Evolutionary conservation across 345 rosid species (phyloP).

Genomic region (Eucalyptus curtisii): DNA sequence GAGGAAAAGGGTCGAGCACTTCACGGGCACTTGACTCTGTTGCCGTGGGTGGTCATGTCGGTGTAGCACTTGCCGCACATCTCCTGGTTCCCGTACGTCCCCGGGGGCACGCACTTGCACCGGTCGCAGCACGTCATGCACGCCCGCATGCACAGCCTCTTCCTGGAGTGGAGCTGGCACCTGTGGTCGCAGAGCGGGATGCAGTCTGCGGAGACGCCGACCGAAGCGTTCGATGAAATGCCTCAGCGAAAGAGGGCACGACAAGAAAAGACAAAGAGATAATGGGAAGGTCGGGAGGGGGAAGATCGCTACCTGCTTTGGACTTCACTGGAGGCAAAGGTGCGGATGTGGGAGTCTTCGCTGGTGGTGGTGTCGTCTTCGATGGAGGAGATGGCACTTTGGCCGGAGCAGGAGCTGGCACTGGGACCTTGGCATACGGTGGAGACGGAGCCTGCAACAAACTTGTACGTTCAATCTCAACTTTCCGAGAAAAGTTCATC

Average conservation of each 20-base stretch:
- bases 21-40: conserved; percentile 67
- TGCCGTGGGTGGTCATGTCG: conserved; percentile 59
- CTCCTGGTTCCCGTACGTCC: conserved; percentile 80
- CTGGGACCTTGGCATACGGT: background rate
- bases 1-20: background rate
- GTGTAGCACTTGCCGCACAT: conserved; percentile 85
- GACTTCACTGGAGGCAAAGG: conserved; percentile 38
- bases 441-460: background rate
- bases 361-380: conserved; percentile 1
- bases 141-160: conserved; percentile 55
- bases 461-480: background rate
- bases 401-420: background rate
- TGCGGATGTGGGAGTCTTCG: background rate
- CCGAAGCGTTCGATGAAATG: background rate
- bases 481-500: background rate
- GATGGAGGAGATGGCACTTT: background rate
- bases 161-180: conserved; percentile 68
- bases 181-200: conserved; percentile 52
- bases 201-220: conserved; percentile 37
- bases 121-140: conserved; percentile 83
- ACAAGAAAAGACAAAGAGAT: background rate
- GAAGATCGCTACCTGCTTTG: conserved; percentile 27
- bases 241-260: background rate
- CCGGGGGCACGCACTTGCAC: conserved; percentile 96
- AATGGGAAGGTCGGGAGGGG: background rate